These are phyloP conservation scores for Amesomyces nigricolor DNA, from an alignment of 2,329 filamentous ascomycete genomes.

Conservation along the genomic window DNA sequence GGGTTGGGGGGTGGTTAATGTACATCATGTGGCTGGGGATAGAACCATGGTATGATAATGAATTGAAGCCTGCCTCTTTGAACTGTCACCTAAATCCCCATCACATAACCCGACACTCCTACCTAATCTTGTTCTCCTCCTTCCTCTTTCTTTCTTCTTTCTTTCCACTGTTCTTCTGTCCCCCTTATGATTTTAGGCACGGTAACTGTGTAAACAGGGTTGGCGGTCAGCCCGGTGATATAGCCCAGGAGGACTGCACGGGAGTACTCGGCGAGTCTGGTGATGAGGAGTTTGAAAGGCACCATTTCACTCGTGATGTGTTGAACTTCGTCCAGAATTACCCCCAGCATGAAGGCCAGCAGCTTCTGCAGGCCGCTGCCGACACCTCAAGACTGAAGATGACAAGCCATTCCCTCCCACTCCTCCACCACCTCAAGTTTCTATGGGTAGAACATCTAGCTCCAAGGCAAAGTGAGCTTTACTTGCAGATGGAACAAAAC, in stretches of 20 bases:
- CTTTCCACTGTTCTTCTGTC: too few relatives aligned
- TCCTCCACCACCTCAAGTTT: too few relatives aligned
- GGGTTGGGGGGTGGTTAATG: neutral
- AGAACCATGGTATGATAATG: neutral
- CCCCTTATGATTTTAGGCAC: too few relatives aligned
- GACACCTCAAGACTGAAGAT: too few relatives aligned
- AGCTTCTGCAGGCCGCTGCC: constrained; percentile 18
- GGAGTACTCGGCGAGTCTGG: constrained; percentile 74
- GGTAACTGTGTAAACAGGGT: constrained; percentile 38
- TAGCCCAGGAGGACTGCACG: constrained; percentile 71
- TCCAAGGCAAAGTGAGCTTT: neutral
- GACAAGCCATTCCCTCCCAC: too few relatives aligned
- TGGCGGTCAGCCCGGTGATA: constrained; percentile 63
- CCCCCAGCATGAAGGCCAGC: constrained; percentile 43
- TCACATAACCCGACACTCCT: too few relatives aligned
- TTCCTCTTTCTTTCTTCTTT: too few relatives aligned
- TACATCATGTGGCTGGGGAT: neutral
- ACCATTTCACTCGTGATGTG: constrained; percentile 75
- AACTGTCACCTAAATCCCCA: too few relatives aligned
- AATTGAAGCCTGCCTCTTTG: neutral
- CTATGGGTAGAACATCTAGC: too few relatives aligned
- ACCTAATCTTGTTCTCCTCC: too few relatives aligned
- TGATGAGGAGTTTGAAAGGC: constrained; percentile 67
- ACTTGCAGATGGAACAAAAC: neutral
- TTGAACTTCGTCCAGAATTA: constrained; percentile 55